These are phyloP conservation scores for Juglanconis oblonga DNA, from an alignment of 2,329 filamentous ascomycete species.

Conservation along the genomic window DNA sequence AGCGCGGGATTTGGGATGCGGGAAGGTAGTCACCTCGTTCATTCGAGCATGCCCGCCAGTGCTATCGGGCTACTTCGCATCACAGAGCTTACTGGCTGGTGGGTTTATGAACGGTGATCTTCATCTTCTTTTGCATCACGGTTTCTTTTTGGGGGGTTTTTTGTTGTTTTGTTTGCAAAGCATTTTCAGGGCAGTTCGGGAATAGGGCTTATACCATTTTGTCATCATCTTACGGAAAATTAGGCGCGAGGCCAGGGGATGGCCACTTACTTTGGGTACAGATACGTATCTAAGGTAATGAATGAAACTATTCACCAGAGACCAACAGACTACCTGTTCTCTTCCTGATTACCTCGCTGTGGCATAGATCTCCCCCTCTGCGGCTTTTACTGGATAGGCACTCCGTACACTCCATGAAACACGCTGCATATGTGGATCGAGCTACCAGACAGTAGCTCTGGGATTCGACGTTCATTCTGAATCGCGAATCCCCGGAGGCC, in stretches of 20 bases:
- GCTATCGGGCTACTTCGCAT: background rate
- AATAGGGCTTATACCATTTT: slow-evolving; percentile 16
- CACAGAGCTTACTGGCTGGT: background rate
- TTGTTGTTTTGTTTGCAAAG: background rate
- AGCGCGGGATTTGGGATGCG: background rate
- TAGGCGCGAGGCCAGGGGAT: background rate
- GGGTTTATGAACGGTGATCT: background rate
- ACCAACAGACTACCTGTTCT: background rate
- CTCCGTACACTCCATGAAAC: background rate
- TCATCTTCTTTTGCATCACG: background rate
- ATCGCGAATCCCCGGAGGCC: background rate
- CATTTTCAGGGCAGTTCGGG: slow-evolving; percentile 16
- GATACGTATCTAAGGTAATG: background rate
- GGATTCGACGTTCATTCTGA: background rate
- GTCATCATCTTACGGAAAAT: slow-evolving; percentile 2
- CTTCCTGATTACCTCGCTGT: background rate
- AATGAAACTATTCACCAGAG: background rate
- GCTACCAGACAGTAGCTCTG: background rate
- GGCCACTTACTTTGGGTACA: background rate
- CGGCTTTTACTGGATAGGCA: background rate
- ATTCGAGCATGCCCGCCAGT: background rate
- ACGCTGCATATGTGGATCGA: background rate
- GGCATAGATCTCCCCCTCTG: background rate
- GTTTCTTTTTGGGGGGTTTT: background rate
- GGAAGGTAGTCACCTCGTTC: background rate